Evolutionary conservation across 1,284 basidiomycete species (phyloP).

Genomic region (Hortiboletus rubellus): DNA sequence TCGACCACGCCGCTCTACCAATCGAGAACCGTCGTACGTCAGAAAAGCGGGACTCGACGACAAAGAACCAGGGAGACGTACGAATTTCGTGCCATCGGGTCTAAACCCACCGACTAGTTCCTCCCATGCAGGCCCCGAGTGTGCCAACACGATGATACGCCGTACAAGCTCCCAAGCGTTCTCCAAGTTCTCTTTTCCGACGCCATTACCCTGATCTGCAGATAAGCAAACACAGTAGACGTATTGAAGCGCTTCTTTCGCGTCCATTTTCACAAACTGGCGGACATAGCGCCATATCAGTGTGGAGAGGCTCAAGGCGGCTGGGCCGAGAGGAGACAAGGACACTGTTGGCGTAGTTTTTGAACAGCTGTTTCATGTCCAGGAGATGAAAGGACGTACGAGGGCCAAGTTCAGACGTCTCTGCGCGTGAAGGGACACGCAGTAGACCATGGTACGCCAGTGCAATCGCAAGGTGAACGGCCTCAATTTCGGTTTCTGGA

Average conservation of each 20-base stretch:
- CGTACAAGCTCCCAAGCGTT: constrained; percentile 86
- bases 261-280: constrained; percentile 88
- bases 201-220: constrained; percentile 67
- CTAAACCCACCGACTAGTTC: constrained; percentile 90
- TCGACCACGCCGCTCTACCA: constrained; percentile 83
- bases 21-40: not conserved
- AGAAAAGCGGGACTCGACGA: constrained; percentile 1
- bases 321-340: constrained; percentile 59
- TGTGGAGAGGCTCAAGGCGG: constrained; percentile 80
- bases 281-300: constrained; percentile 92
- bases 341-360: constrained; percentile 48
- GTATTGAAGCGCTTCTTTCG: constrained; percentile 93
- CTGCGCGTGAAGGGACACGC: constrained; percentile 75
- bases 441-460: constrained; percentile 93
- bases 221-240: constrained; percentile 88
- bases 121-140: constrained; percentile 83
- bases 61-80: constrained; percentile 42
- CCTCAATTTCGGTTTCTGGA: constrained; percentile 87
- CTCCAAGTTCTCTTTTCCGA: constrained; percentile 84
- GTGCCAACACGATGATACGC: constrained; percentile 85
- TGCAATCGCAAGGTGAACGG: constrained; percentile 91
- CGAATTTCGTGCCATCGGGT: constrained; percentile 85
- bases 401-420: constrained; percentile 79
- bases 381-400: constrained; percentile 50
- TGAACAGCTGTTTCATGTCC: not conserved